Evolutionary conservation across 208 protist genomes (phyloP), one percentile per base, ranked within the genome.

Genomic region (Acanthamoeba royreba): DNA sequence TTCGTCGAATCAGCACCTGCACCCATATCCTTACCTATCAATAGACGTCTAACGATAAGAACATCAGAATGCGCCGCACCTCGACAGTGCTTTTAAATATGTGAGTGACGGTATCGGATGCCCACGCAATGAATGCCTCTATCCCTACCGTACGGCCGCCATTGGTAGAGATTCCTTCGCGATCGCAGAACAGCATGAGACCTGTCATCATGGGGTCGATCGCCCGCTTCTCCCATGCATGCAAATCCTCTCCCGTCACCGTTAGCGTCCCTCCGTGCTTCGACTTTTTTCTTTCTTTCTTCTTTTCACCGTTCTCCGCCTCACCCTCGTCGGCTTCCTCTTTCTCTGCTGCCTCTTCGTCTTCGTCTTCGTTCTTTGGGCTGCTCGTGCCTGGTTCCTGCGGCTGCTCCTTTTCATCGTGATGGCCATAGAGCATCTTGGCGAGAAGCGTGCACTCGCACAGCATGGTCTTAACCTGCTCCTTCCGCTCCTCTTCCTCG

Each of bases 81-180:
- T 92, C 87, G 13, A 79, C 63, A 7, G 58, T 92, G 87, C 87
- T 92, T 42, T 72, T 92, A 45, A 92, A 92, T 25, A 92, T 52
- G 22, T 92, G 61, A 11, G 87, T 47, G 31, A 92, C 61, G 5
- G 40, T 92, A 22, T 92, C 58, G 4, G 61, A 81, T 35, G 87
- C 58, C 87, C 87, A 92, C 8, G 58, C 35, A 2, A 81, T 46
- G 25, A 92, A 92, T n/a, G 55, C 43, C 49, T 90, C 83, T 13
- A 83, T 83, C n/a, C 43, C 4, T 15, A 83, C 43, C 28, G 83
- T 90, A 33, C 55, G 83, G 47, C 49, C 4, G 13, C 83, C 52
- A 0, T 79, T 40, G 35, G 15, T 35, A 35, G 40, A 28, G 17
- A 17, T 33, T 35, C 47, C 83, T n/a, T 69, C 83, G 52, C 83